Conservation (phyloP, 78 protist genomes). For the Chrysochromulina parva region DNA sequence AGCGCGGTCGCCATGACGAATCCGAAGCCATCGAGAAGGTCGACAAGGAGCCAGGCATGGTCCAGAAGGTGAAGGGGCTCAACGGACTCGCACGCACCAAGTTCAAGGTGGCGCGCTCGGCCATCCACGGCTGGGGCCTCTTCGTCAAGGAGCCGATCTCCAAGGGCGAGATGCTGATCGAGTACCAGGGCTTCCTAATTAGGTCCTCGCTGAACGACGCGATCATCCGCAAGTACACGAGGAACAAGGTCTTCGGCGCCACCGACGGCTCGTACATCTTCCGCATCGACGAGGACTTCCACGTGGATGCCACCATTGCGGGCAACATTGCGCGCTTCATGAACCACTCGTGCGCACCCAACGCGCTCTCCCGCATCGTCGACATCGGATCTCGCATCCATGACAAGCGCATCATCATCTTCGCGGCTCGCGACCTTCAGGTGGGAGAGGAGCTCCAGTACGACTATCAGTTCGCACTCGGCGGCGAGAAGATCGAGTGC, state of each 20-base stretch:
- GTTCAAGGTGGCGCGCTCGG: background rate
- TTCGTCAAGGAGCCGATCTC: constrained; percentile 52
- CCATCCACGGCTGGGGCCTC: constrained; percentile 67
- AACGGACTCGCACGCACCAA: background rate
- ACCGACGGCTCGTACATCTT: constrained; percentile 83
- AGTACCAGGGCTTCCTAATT: constrained; percentile 59
- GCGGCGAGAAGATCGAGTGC: constrained; percentile 92
- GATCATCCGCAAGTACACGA: constrained; percentile 82
- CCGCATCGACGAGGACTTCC: constrained; percentile 79
- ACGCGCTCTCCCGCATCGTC: constrained; percentile 77
- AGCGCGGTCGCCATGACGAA: background rate
- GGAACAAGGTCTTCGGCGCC: constrained; percentile 78
- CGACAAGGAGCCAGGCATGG: background rate
- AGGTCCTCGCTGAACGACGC: constrained; percentile 70
- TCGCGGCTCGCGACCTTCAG: background rate
- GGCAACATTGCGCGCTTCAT: constrained; percentile 97
- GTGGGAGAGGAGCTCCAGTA: constrained; percentile 93
- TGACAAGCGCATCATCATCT: constrained; percentile 70
- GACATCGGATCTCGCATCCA: background rate
- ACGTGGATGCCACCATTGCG: constrained; percentile 92
- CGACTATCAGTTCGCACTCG: constrained; percentile 94
- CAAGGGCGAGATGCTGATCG: constrained; percentile 88
- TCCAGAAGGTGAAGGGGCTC: background rate
- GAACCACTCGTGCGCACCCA: constrained; percentile 98
- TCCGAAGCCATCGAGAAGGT: background rate